A percentile compares a stretch with the other conserved stretches of the same genome.
Conservation (phyloP, 2,329 filamentous ascomycete genomes). For the Aureobasidium sp. region DNA sequence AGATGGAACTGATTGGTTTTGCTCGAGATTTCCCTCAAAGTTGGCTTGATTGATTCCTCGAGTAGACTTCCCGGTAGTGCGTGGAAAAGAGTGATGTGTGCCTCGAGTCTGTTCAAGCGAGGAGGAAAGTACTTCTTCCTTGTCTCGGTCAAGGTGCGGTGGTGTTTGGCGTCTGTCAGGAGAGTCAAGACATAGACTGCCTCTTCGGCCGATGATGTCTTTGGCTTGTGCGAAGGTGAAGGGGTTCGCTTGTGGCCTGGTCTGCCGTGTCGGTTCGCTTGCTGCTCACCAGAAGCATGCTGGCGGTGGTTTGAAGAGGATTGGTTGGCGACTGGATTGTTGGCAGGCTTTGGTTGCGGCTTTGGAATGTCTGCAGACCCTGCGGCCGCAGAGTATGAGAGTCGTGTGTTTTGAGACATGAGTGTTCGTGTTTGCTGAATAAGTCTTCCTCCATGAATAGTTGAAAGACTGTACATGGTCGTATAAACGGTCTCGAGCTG, state of each 20-base stretch:
- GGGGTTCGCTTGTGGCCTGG: conserved; percentile 15
- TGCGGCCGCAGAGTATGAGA: conserved; percentile 1
- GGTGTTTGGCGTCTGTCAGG: conserved; percentile 32
- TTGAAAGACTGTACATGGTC: background rate
- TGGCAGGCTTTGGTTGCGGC: background rate
- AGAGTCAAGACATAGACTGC: conserved; percentile 39
- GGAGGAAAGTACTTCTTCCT: conserved; percentile 37
- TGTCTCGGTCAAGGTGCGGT: conserved; percentile 34
- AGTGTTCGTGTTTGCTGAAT: background rate
- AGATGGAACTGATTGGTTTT: conserved; percentile 32
- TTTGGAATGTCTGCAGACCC: conserved; percentile 12
- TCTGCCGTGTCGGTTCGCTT: background rate
- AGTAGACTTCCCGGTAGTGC: conserved; percentile 37
- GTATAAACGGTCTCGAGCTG: background rate
- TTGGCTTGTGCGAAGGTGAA: conserved; percentile 25
- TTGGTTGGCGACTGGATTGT: background rate
- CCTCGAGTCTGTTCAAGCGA: conserved; percentile 37
- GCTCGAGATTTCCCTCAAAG: conserved; percentile 26
- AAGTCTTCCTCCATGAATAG: background rate
- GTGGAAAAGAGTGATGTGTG: conserved; percentile 42
- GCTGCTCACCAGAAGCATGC: background rate
- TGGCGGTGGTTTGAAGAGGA: background rate
- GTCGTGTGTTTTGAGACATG: conserved; percentile 5
- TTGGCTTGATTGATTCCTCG: conserved; percentile 28
- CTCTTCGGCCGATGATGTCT: conserved; percentile 28